Evolutionary conservation across 345 rosid genomes (phyloP).

Genomic region (Limnanthes douglasii): DNA sequence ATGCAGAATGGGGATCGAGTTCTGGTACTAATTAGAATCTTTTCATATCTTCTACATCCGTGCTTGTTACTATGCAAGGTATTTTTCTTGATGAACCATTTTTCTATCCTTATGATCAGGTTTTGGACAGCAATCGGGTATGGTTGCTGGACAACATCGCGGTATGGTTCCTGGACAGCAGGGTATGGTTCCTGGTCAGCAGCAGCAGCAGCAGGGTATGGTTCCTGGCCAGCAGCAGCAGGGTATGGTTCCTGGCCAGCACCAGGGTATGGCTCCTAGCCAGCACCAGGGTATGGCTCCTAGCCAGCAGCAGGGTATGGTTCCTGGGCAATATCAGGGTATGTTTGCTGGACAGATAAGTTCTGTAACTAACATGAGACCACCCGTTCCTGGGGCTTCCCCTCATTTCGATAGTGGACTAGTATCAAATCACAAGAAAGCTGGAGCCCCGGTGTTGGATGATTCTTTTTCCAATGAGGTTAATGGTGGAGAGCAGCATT

Average conservation of each 20-base stretch:
- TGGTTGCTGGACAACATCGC: no score
- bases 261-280: no score
- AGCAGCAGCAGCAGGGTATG: no score
- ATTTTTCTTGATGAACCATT: no score
- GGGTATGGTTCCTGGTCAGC: no score
- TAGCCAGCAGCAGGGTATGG: no score
- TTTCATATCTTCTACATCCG: constrained; percentile 8
- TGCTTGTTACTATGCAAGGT: constrained; percentile 9
- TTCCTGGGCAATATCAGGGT: no score
- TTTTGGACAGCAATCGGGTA: constrained; percentile 51
- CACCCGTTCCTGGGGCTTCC: constrained; percentile 34
- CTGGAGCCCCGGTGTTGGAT: constrained; percentile 26
- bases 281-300: no score
- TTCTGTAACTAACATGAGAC: constrained; percentile 49
- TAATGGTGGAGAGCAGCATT: constrained; percentile 25
- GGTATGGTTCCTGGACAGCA: no score
- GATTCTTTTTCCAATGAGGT: constrained; percentile 47
- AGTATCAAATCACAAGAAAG: constrained; percentile 34
- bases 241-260: no score
- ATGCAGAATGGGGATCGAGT: constrained; percentile 63
- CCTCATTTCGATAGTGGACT: constrained; percentile 26
- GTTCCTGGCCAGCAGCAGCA: no score
- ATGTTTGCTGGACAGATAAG: constrained; percentile 36
- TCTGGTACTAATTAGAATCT: constrained; percentile 35
- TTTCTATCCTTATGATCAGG: no score